Evolutionary conservation across 1,284 basidiomycete genomes (phyloP), one percentile per base, ranked within the genome.

Genomic region (Fomitopsis pinicola): DNA sequence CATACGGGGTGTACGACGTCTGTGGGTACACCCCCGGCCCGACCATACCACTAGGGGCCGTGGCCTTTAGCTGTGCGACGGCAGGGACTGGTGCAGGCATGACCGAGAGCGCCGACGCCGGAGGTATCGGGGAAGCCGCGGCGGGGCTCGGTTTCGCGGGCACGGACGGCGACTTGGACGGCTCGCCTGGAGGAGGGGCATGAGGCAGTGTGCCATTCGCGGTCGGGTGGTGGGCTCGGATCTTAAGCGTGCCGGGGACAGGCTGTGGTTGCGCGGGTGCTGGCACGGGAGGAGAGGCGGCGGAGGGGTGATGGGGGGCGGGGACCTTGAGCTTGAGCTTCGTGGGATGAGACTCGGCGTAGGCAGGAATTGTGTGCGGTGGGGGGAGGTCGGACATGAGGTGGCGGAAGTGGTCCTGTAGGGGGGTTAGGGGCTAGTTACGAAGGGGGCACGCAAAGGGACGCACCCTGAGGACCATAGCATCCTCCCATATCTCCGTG

Each of bases 401-500:
- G 63, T 84, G 80, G 33, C 83, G 82, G 72, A 92, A 92, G 67
- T 84, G 77, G 59, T 88, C 84, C 90, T 92, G 62, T 17, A 60
- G 52, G 33, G 10, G 28, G 30, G 19, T 36, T 10, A 53, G 56
- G 52, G 52, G n/a, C 15, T 40, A 22, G 17, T 6, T 22, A 26
- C 6, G 42, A 6, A 3, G 6, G 5, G 3, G 26, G 6, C 17
- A 12, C 17, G 19, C 22, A 22, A 22, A 10, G 36, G 17, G 33
- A 75, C 83, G 56, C 72, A 91, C 91, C 67, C 85, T 79, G 40
- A 93, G 78, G 9, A 77, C 71, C 26, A 80, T 69, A 15, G 91
- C 90, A 69, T 91, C 89, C 66, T 91, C 84, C 86, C 88, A 92
- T 42, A 93, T 89, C 59, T 74, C 79, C 26, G 87, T 91, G 68